A percentile compares a stretch with the other conserved stretches of the same genome.
Conservation (phyloP, 495 filamentous ascomycete genomes). For the Annulohypoxylon stygium region DNA sequence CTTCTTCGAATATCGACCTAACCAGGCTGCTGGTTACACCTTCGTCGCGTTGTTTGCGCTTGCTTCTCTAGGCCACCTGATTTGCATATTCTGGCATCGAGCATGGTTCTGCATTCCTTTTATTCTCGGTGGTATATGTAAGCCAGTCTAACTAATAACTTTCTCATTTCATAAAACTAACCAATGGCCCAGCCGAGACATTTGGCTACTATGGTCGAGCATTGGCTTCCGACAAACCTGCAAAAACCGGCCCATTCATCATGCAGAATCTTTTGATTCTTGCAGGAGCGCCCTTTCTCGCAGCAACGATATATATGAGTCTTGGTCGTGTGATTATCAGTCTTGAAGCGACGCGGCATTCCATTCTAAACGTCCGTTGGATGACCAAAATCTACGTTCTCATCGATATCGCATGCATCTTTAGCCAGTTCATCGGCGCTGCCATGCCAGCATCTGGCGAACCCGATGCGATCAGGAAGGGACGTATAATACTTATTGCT, state of each 20-base stretch:
- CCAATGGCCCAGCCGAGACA: conserved; percentile 54
- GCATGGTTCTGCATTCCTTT: conserved; percentile 52
- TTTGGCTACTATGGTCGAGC: conserved; percentile 64
- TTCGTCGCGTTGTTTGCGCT: conserved; percentile 64
- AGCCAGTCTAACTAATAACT: conserved; percentile 16
- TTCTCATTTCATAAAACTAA: too few relatives aligned
- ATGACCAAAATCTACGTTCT: conserved; percentile 13
- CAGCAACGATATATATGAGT: conserved; percentile 18
- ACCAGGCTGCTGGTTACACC: conserved; percentile 60
- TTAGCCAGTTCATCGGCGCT: background rate
- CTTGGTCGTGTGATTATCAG: background rate
- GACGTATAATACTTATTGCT: background rate
- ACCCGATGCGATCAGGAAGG: background rate
- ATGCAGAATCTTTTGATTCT: conserved; percentile 28
- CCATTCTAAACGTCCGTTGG: background rate
- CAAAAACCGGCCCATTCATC: conserved; percentile 6
- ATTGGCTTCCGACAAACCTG: conserved; percentile 49
- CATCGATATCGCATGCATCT: conserved; percentile 10
- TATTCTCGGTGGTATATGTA: conserved; percentile 51
- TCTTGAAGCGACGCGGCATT: background rate
- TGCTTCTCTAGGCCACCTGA: conserved; percentile 56
- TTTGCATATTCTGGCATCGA: conserved; percentile 58
- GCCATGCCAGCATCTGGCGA: conserved; percentile 7
- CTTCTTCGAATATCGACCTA: conserved; percentile 64
- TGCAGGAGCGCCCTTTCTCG: conserved; percentile 13